Evolutionary conservation across 2,329 filamentous ascomycete species (phyloP).

Genomic region (Xylaria sp.): DNA sequence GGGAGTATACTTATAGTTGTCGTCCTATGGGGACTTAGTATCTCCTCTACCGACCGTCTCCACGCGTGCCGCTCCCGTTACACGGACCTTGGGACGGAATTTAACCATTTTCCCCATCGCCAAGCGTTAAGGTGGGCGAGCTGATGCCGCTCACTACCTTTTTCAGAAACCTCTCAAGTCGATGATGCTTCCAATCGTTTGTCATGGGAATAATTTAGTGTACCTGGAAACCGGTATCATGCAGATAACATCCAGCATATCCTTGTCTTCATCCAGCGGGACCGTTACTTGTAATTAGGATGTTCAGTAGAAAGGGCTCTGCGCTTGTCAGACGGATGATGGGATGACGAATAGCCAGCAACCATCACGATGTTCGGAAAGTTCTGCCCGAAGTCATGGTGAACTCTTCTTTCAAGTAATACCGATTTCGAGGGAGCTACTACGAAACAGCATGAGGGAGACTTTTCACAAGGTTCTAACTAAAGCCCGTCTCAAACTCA

Average conservation of each 20-base stretch:
- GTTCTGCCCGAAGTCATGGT: neutral
- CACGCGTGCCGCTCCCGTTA: conserved; percentile 35
- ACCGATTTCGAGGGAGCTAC: neutral
- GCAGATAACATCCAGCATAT: neutral
- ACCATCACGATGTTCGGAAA: neutral
- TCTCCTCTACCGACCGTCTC: conserved; percentile 14
- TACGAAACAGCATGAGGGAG: neutral
- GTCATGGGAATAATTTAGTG: conserved; percentile 8
- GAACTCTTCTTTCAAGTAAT: neutral
- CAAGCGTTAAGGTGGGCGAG: conserved; percentile 13
- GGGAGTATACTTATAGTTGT: neutral
- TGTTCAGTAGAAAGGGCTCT: neutral
- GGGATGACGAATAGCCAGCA: neutral
- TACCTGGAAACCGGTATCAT: neutral
- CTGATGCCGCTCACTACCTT: conserved; percentile 28
- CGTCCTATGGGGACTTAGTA: neutral
- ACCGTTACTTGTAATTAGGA: conserved; percentile 7
- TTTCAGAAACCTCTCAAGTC: conserved; percentile 5
- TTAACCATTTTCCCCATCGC: conserved; percentile 6
- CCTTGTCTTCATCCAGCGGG: conserved; percentile 1
- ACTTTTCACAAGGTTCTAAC: neutral
- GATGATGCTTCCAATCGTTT: conserved; percentile 12
- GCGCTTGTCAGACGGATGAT: conserved; percentile 15
- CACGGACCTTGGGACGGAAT: conserved; percentile 24
- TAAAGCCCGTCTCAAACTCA: neutral